Evolutionary conservation across 2,329 filamentous ascomycete genomes (phyloP).

Genomic region (Aspergillus fumigatiaffinis): DNA sequence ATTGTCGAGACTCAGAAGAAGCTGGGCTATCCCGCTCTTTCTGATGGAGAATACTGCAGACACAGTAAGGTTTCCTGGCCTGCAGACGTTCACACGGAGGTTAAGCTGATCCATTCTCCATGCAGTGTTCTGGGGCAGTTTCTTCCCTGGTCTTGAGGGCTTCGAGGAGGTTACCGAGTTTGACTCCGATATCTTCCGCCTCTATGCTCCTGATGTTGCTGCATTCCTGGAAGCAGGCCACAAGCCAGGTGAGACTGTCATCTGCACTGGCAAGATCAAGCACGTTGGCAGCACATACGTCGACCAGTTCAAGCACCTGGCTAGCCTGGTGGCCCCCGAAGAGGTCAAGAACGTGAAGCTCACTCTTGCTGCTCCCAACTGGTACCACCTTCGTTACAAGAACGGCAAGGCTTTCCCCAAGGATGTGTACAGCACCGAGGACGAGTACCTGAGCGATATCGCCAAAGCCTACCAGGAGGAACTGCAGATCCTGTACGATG

Average conservation of each 20-base stretch:
- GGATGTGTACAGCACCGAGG: constrained; percentile 54
- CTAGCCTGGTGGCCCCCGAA: constrained; percentile 56
- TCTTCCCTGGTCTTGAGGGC: constrained; percentile 53
- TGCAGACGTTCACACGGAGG: neutral
- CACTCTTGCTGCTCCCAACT: constrained; percentile 63
- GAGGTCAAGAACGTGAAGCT: constrained; percentile 65
- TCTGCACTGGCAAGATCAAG: constrained; percentile 57
- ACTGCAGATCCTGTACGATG: constrained; percentile 57
- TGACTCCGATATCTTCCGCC: constrained; percentile 51
- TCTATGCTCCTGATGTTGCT: constrained; percentile 59
- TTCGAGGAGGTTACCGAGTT: constrained; percentile 51
- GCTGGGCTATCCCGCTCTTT: constrained; percentile 60
- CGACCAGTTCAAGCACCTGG: constrained; percentile 58
- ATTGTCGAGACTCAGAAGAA: constrained; percentile 63
- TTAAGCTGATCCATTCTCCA: neutral
- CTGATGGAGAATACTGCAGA: constrained; percentile 64
- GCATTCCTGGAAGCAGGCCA: constrained; percentile 57
- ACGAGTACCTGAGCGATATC: constrained; percentile 63
- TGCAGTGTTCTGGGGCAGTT: constrained; percentile 55
- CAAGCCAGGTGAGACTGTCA: constrained; percentile 54
- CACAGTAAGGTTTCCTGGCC: constrained; percentile 31
- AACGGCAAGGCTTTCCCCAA: constrained; percentile 54
- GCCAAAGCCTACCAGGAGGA: constrained; percentile 64
- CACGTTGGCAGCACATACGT: constrained; percentile 55
- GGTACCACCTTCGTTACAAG: constrained; percentile 64